phyloP scores from a whole-genome alignment of 169 alveolate species.

The Plasmodium sp. region DNA sequence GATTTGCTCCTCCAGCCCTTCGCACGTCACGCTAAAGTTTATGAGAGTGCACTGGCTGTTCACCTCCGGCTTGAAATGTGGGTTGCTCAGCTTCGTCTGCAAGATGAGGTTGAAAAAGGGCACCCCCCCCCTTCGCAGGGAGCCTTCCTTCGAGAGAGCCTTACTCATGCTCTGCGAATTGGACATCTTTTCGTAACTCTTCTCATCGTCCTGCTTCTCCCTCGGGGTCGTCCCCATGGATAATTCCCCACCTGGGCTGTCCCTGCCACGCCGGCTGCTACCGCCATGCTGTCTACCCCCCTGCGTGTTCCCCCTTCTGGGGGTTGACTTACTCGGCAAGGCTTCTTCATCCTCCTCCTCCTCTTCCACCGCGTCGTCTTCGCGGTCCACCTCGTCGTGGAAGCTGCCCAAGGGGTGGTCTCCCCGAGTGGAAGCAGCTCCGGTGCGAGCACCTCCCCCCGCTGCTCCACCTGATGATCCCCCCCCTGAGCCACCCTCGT shows the following conservation, averaged over 20 bases:
- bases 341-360: neutral
- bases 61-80: constrained; percentile 98
- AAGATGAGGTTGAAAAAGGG: constrained; percentile 93
- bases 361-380: neutral
- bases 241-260: neutral
- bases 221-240: neutral
- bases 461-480: neutral
- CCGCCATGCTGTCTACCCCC: neutral
- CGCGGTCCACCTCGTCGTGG: neutral
- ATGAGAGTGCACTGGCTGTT: constrained; percentile 97
- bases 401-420: neutral
- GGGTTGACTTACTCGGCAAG: neutral
- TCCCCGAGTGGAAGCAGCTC: neutral
- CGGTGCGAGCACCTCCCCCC: neutral
- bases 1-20: constrained; percentile 97
- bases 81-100: constrained; percentile 95
- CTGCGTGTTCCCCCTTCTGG: neutral
- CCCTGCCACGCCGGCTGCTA: neutral
- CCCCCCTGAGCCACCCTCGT: constrained; percentile 1
- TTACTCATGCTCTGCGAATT: constrained; percentile 8
- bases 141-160: constrained; percentile 84
- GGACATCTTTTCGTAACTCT: neutral
- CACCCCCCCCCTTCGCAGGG: constrained; percentile 91
- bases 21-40: constrained; percentile 97
- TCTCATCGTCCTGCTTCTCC: neutral